These are phyloP conservation scores for Fusarium sacchari DNA, from an alignment of 2,329 filamentous ascomycete genomes.

Conservation along the genomic window DNA sequence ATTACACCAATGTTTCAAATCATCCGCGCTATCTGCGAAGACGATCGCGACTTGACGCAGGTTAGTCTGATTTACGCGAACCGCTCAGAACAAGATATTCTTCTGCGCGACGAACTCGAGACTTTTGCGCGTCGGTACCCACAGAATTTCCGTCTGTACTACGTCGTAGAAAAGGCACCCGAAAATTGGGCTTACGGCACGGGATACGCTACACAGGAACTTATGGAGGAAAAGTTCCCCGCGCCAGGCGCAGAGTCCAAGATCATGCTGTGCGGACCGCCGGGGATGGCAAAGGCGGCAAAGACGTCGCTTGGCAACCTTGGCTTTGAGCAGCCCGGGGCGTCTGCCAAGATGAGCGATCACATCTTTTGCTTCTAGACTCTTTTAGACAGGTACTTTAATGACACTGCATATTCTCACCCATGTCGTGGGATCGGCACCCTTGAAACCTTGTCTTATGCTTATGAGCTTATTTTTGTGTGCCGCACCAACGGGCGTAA, in stretches of 20 bases:
- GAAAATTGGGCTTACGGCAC: slow-evolving; percentile 58
- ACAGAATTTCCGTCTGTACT: slow-evolving; percentile 64
- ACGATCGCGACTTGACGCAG: slow-evolving; percentile 65
- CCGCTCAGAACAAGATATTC: slow-evolving; percentile 66
- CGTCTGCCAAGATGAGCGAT: slow-evolving; percentile 62
- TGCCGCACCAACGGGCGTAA: slow-evolving; percentile 11
- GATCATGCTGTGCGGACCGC: slow-evolving; percentile 69
- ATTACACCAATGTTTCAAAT: slow-evolving; percentile 59
- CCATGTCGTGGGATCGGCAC: slow-evolving; percentile 2
- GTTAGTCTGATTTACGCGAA: slow-evolving; percentile 70
- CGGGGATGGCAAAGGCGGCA: slow-evolving; percentile 66
- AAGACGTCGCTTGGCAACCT: slow-evolving; percentile 61
- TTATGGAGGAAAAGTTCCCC: slow-evolving; percentile 62
- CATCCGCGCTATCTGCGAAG: slow-evolving; percentile 71
- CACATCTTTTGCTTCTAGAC: slow-evolving; percentile 65
- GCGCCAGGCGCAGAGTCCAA: slow-evolving; percentile 57
- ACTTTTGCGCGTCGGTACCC: slow-evolving; percentile 60
- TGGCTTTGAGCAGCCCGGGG: slow-evolving; percentile 62
- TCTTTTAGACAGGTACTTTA: too few species aligned
- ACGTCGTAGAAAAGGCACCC: slow-evolving; percentile 62
- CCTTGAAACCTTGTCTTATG: slow-evolving; percentile 7
- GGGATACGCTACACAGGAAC: slow-evolving; percentile 62
- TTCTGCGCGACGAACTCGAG: slow-evolving; percentile 67
- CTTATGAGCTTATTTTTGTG: slow-evolving; percentile 35
- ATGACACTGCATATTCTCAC: not conserved